phyloP scores from a whole-genome alignment of 768 basidiomycete species.

The Lactifluus rugatus region DNA sequence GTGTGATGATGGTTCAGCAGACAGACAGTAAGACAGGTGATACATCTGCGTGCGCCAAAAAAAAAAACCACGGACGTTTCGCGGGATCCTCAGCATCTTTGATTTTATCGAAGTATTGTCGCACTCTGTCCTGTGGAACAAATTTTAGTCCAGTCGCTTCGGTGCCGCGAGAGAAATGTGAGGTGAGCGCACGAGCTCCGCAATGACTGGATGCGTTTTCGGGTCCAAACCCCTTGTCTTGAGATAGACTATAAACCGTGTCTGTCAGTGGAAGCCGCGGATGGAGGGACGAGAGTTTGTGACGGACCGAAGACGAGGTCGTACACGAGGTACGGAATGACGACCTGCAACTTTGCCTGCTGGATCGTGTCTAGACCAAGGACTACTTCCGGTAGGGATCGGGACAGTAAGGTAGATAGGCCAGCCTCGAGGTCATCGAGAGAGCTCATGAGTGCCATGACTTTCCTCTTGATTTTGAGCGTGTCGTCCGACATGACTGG shows the following conservation, averaged over 20 bases:
- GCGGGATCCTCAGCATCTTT: constrained; percentile 60
- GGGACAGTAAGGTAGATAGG: constrained; percentile 57
- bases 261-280: neutral
- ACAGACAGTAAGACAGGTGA: neutral
- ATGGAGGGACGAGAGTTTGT: neutral
- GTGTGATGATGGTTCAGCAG: neutral
- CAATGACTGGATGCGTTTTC: constrained; percentile 62
- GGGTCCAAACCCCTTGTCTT: constrained; percentile 75
- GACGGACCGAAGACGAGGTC: constrained; percentile 76
- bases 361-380: constrained; percentile 60
- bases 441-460: constrained; percentile 43
- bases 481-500: constrained; percentile 31
- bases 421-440: constrained; percentile 60
- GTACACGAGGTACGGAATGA: constrained; percentile 74
- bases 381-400: constrained; percentile 57
- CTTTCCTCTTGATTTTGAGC: constrained; percentile 29
- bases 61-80: constrained; percentile 34
- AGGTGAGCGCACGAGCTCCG: constrained; percentile 47
- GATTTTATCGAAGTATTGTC: constrained; percentile 78
- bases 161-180: neutral
- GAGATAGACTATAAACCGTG: constrained; percentile 51
- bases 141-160: neutral
- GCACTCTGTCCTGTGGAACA: constrained; percentile 53
- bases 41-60: neutral
- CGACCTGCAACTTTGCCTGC: constrained; percentile 72